Evolutionary conservation across 2,329 filamentous ascomycete species (phyloP).

Genomic region (Domatiomyces catenatus): DNA sequence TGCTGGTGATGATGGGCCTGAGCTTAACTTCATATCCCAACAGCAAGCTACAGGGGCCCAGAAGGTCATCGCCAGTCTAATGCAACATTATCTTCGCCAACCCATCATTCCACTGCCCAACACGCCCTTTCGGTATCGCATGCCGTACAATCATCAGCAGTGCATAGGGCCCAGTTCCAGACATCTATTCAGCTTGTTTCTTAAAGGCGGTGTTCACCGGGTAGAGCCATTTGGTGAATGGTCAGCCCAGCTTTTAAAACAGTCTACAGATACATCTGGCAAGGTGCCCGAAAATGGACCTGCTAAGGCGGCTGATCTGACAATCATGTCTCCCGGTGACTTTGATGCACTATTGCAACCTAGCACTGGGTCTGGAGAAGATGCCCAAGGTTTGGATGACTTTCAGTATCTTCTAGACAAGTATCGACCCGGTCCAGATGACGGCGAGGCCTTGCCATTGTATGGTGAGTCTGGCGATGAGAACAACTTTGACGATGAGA

Average conservation of each 20-base stretch:
- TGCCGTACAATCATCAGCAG: constrained; percentile 6
- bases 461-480: constrained; percentile 41
- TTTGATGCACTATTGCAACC: background rate
- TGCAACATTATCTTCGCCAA: constrained; percentile 9
- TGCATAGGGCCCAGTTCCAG: constrained; percentile 3
- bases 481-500: constrained; percentile 43
- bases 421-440: constrained; percentile 26
- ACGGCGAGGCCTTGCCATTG: constrained; percentile 32
- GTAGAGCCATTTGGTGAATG: background rate
- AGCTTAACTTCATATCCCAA: constrained; percentile 15
- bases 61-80: constrained; percentile 2
- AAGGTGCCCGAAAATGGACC: background rate
- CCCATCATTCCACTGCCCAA: background rate
- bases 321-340: background rate
- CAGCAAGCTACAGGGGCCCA: background rate
- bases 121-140: constrained; percentile 1
- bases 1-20: constrained; percentile 15
- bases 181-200: constrained; percentile 10
- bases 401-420: constrained; percentile 27
- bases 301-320: background rate
- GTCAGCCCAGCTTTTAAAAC: background rate
- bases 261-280: background rate
- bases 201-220: background rate
- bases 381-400: constrained; percentile 5
- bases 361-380: background rate